Conservation (phyloP, 1,284 basidiomycete species). For the Athelia sp. region DNA sequence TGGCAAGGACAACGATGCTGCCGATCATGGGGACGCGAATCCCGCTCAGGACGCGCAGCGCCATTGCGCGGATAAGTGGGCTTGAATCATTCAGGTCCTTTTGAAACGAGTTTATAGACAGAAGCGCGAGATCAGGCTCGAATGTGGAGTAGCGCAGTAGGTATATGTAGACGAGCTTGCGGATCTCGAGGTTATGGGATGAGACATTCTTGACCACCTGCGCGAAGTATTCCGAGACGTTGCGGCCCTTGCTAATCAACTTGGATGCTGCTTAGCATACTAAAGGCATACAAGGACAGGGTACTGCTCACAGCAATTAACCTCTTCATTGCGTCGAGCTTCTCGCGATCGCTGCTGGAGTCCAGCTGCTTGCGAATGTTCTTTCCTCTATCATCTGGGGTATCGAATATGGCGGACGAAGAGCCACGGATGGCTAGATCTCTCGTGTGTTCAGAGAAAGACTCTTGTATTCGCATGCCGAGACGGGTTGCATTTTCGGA, state of each 20-base stretch:
- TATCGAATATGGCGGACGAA: constrained; percentile 60
- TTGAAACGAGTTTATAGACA: constrained; percentile 99
- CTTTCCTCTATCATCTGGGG: constrained; percentile 66
- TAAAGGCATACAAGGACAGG: constrained; percentile 5
- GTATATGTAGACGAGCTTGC: constrained; percentile 98
- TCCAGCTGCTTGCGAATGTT: constrained; percentile 84
- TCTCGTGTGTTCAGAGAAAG: constrained; percentile 72
- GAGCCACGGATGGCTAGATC: constrained; percentile 59
- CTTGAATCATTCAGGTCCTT: constrained; percentile 91
- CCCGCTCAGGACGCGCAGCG: constrained; percentile 87
- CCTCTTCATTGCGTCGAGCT: constrained; percentile 90
- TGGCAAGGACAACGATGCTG: constrained; percentile 80
- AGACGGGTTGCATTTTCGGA: constrained; percentile 78
- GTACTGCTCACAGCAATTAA: constrained; percentile 83
- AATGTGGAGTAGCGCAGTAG: constrained; percentile 89
- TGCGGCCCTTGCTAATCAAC: constrained; percentile 91
- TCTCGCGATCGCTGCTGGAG: constrained; percentile 81
- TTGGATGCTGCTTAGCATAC: constrained; percentile 25
- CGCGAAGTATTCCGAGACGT: constrained; percentile 90
- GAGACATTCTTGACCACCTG: constrained; percentile 94
- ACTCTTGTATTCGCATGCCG: constrained; percentile 74
- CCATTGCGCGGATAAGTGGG: constrained; percentile 93
- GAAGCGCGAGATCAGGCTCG: constrained; percentile 90
- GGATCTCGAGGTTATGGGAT: constrained; percentile 86
- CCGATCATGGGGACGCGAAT: constrained; percentile 88